Evolutionary conservation across 371 early-diverging fungal species (phyloP), one percentile per base, ranked within the genome.

Genomic region (Rhizopus arrhizus): DNA sequence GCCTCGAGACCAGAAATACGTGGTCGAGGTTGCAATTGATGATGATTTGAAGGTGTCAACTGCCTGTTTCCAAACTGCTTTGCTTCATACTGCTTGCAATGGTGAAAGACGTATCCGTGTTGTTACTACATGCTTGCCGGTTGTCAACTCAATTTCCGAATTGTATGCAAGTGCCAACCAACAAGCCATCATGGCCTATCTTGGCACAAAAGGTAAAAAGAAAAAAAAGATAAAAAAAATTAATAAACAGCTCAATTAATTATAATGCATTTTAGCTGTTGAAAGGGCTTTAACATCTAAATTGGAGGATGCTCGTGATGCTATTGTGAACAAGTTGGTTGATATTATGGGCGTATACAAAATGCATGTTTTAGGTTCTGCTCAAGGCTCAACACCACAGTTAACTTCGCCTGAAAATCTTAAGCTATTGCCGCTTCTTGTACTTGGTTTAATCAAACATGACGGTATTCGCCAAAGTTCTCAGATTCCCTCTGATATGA

Each of bases 101-200:
- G 89, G 88, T 33, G 97, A 97, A 73, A 87, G 99, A 31, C 90
- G 97, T 43, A 99, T 99, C 66, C 88, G 99, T 51, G 96, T 99
- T 1, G 68, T 97, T 43, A 99, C 98, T 0, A 74, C 95, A 62
- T 90, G 92, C 10, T 73, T 98, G 15, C 98, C 99, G 4, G 92
- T 94, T 3, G 91, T 91, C 4, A 86, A 78, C 55, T 89, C 84
- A 41, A 74, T 95, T 31, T 82, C 86, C 16, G 96, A 95, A 50
- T 57, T 97, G 12, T 95, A 91, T 74, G 78, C 85, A 28, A 81
- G 87, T 31, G 93, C 90, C 3, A 96, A 98, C 70, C 92, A 91
- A 74, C 77, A 84, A 29, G 95, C 96, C 0, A 82, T 97, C 48
- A 83, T 91, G 0, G 80, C 89, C 5, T 80, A 95, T 59, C 72